Base-by-base conservation (phyloP, 371 early-diverging fungal genomes). In the Mortierella sp. region DNA sequence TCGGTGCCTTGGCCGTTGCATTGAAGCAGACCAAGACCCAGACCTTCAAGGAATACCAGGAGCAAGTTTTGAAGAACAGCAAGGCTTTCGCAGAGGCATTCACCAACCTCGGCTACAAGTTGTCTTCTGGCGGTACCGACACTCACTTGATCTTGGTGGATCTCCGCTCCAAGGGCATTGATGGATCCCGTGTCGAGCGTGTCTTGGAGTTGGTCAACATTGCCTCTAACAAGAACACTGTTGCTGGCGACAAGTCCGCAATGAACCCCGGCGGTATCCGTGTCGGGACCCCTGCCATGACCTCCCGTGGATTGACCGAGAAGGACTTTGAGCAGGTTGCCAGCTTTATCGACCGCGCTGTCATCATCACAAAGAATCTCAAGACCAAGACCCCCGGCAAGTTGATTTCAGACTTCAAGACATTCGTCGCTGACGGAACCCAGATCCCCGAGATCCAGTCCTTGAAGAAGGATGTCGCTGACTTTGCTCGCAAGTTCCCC, bases 221-320 rank as follows among this genome's bases (percentile, higher is more conserved):
- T 81, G 96, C 97, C 0, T 92, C 97, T 54, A 99, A 99, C 93
- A 99, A 99, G 90, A 99, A 99, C 91, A 98, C 99, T 0, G 96
- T 99, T 22, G 97, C 98, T 14, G 96, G 97, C 45, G 99, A 99
- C 87, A 96, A 93, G 85, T 93, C 93, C 45, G 98, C 99, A 5
- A 87, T 99, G 80, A 91, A 96, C 40, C 99, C 99, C 26, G 94
- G 97, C 66, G 99, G 99, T 68, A 90, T 99, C 70, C 93, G 99
- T 75, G 85, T 95, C 60, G 92, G 96, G 73, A 94, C 98, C 2
- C 98, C 99, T 35, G 99, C 99, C 35, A 97, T 99, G 96, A 99
- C 99, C 55, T 93, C 97, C 51, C 94, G 99, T 74, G 98, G 98
- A 0, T 88, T 99, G 30, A 85, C 86, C 52, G 96, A 96, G 84